These are phyloP conservation scores for Setaria viridis DNA, from an alignment of 202 grass and related monocot species.

Conservation along the genomic window DNA sequence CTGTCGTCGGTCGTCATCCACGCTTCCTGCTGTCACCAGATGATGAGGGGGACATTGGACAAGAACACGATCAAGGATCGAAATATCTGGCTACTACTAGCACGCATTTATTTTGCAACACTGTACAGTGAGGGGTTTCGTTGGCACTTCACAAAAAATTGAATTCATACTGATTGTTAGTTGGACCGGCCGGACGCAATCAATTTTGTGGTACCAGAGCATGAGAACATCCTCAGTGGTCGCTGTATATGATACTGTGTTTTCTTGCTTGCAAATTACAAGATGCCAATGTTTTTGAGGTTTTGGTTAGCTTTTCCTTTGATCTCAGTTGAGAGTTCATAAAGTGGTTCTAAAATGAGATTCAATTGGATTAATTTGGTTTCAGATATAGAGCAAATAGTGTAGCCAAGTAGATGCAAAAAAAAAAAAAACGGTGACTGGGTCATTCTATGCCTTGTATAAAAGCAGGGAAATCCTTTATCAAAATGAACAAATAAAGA, in stretches of 20 bases:
- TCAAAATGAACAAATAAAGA: background rate
- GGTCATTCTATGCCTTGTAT: no score
- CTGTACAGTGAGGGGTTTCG: background rate
- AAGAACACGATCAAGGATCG: background rate
- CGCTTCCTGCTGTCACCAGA: slow-evolving; percentile 46
- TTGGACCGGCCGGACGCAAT: background rate
- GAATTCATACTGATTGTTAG: background rate
- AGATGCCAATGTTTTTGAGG: background rate
- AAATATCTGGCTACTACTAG: background rate
- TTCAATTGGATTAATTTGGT: background rate
- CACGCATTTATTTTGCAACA: background rate
- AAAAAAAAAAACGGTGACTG: background rate
- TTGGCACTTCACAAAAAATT: background rate
- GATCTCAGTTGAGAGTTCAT: background rate
- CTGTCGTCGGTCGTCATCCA: slow-evolving; percentile 35
- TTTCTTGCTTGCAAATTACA: background rate
- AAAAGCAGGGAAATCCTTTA: no score
- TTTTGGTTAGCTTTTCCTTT: background rate
- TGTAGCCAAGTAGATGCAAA: background rate
- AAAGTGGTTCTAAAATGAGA: background rate
- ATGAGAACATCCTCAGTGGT: background rate
- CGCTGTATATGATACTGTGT: background rate
- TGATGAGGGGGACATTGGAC: background rate
- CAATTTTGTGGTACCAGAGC: background rate
- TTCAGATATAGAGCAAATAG: no score